Conservation (phyloP, 2,329 filamentous ascomycete species). For the Alternaria incomplexa region DNA sequence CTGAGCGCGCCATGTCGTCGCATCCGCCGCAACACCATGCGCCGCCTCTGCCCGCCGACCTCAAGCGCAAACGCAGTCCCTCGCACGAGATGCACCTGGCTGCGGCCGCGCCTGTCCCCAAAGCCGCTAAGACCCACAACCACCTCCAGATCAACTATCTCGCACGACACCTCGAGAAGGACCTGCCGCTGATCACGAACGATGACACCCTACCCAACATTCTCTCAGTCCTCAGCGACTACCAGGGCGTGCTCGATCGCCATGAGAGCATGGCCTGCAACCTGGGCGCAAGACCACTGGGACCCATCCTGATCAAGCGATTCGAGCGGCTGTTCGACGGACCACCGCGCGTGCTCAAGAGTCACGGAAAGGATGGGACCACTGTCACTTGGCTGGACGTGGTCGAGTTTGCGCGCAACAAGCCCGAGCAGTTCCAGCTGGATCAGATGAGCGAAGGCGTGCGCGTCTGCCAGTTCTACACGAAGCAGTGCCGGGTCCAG, state of each 20-base stretch:
- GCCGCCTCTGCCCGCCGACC: constrained; percentile 32
- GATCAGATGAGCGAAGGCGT: constrained; percentile 71
- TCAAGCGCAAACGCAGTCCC: constrained; percentile 57
- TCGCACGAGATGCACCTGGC: constrained; percentile 46
- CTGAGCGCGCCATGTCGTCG: constrained; percentile 30
- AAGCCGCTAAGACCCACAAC: constrained; percentile 62
- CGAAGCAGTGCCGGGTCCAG: constrained; percentile 81
- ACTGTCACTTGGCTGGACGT: constrained; percentile 83
- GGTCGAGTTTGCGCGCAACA: constrained; percentile 80
- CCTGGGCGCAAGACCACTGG: constrained; percentile 80
- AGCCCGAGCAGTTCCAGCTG: constrained; percentile 78
- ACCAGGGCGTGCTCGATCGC: constrained; percentile 82
- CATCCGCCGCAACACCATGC: constrained; percentile 29
- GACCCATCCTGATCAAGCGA: constrained; percentile 81
- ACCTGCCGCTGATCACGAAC: constrained; percentile 66
- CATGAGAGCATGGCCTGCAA: constrained; percentile 88
- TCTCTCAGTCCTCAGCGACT: constrained; percentile 74
- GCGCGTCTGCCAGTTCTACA: constrained; percentile 79
- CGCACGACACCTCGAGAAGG: constrained; percentile 66
- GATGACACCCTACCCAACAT: constrained; percentile 77
- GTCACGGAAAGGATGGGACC: constrained; percentile 64
- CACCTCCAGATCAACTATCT: constrained; percentile 73
- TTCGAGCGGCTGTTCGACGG: constrained; percentile 88
- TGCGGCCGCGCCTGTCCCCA: constrained; percentile 50
- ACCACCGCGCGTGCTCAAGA: constrained; percentile 71